phyloP scores from a whole-genome alignment of 202 grass and related monocot genomes.

The Brachypodium distachyon region DNA sequence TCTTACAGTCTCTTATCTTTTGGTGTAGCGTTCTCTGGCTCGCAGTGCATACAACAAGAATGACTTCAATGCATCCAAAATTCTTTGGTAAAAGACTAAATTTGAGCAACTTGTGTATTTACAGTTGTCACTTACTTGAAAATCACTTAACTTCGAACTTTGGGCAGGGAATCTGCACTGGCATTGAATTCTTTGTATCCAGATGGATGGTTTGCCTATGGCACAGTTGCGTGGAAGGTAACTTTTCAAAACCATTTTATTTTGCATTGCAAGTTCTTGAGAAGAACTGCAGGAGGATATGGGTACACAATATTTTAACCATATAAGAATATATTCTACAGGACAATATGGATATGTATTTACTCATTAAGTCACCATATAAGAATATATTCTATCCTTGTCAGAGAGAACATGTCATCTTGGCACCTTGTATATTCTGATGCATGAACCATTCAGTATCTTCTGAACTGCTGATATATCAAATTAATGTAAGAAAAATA shows the following conservation, averaged over 20 bases:
- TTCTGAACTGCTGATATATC: not conserved
- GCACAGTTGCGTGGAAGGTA: constrained; percentile 90
- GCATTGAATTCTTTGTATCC: constrained; percentile 83
- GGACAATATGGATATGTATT: not conserved
- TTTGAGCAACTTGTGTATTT: constrained; percentile 5
- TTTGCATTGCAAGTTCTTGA: constrained; percentile 1
- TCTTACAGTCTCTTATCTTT: constrained; percentile 14
- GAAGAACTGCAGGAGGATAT: not conserved
- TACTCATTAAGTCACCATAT: not conserved
- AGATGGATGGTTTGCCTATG: constrained; percentile 95
- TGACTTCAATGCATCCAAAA: constrained; percentile 72
- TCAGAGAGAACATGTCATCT: not conserved
- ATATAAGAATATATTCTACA: not conserved
- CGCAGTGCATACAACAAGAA: constrained; percentile 83
- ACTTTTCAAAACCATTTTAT: not conserved
- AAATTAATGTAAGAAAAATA: not conserved
- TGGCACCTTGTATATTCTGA: not conserved
- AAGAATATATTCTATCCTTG: not conserved
- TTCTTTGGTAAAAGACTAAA: constrained; percentile 50
- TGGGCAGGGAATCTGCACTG: constrained; percentile 80
- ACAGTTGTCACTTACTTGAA: not conserved
- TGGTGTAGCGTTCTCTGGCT: constrained; percentile 69
- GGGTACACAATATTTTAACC: not conserved
- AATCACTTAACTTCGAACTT: not conserved
- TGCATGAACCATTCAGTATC: not conserved